Percentiles rank a stretch among this genome's conserved stretches.
These are phyloP conservation scores for Lactarius pseudohatsudake DNA, from an alignment of 768 basidiomycete genomes.

Conservation along the genomic window DNA sequence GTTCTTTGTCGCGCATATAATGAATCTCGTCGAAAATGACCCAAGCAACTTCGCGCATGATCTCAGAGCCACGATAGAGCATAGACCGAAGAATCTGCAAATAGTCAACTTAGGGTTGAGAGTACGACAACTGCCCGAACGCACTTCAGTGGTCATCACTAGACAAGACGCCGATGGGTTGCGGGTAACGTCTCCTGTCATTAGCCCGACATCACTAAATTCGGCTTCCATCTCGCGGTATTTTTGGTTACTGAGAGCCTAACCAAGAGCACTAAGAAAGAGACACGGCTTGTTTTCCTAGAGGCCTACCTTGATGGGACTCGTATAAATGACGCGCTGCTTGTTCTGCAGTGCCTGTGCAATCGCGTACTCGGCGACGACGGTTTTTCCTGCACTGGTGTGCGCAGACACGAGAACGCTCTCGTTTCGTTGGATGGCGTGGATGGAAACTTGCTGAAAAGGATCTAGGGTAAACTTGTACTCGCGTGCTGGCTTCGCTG, in stretches of 20 bases:
- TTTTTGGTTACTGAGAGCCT: conserved; percentile 99
- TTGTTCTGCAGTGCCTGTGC: conserved; percentile 92
- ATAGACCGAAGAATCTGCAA: conserved; percentile 93
- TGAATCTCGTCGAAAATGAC: conserved; percentile 99
- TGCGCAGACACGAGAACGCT: conserved; percentile 97
- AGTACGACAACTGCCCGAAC: conserved; percentile 28
- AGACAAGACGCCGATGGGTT: conserved; percentile 96
- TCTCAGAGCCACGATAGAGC: conserved; percentile 97
- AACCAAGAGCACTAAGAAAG: conserved; percentile 28
- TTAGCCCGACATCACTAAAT: conserved; percentile 97
- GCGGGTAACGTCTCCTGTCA: conserved; percentile 99
- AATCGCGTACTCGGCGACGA: conserved; percentile 99
- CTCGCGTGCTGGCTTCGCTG: conserved; percentile 83
- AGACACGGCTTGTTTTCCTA: conserved; percentile 7
- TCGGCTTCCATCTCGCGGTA: conserved; percentile 97
- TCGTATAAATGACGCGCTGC: conserved; percentile 97
- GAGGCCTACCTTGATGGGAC: conserved; percentile 92
- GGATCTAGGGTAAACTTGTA: conserved; percentile 98
- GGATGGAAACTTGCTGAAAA: conserved; percentile 92
- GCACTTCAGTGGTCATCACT: conserved; percentile 98
- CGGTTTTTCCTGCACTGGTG: conserved; percentile 98
- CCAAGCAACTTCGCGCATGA: conserved; percentile 99
- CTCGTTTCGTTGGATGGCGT: conserved; percentile 96
- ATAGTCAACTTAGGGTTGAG: conserved; percentile 5
- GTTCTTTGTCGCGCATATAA: conserved; percentile 99